Evolutionary conservation across 495 filamentous ascomycete species (phyloP).

Genomic region (Aspergillus taichungensis): DNA sequence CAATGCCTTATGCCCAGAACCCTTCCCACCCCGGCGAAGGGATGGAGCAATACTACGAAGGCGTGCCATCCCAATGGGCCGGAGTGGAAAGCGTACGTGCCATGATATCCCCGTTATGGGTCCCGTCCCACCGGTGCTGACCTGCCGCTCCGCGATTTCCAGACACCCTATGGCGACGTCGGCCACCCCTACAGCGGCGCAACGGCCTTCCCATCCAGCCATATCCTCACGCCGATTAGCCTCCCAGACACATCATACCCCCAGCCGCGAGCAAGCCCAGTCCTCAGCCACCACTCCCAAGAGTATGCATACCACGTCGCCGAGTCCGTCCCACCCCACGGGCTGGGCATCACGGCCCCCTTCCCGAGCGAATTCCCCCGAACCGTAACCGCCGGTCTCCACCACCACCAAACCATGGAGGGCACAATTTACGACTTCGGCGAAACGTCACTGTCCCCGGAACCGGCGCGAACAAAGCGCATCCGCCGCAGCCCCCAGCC

Average conservation of each 20-base stretch:
- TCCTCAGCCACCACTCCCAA: constrained; percentile 31
- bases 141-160: not conserved
- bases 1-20: constrained; percentile 20
- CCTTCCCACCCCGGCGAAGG: constrained; percentile 17
- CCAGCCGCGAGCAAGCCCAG: constrained; percentile 25
- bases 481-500: constrained; percentile 16
- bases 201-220: constrained; percentile 17
- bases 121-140: too few relatives aligned
- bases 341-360: constrained; percentile 31
- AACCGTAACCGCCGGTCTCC: constrained; percentile 17
- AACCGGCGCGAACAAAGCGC: constrained; percentile 20
- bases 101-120: not conserved
- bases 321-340: constrained; percentile 21
- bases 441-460: constrained; percentile 20
- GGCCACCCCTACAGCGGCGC: constrained; percentile 27
- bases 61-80: constrained; percentile 22
- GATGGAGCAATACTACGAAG: constrained; percentile 24
- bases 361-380: constrained; percentile 28
- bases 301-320: constrained; percentile 29
- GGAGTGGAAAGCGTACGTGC: constrained; percentile 28
- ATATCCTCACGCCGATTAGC: constrained; percentile 32
- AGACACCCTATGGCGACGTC: constrained; percentile 22
- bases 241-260: constrained; percentile 30
- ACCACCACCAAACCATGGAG: constrained; percentile 15
- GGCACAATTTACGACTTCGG: constrained; percentile 13